Evolutionary conservation across 352 stramenopile genomes (phyloP).

Genomic region (Globisporangium ultimum): DNA sequence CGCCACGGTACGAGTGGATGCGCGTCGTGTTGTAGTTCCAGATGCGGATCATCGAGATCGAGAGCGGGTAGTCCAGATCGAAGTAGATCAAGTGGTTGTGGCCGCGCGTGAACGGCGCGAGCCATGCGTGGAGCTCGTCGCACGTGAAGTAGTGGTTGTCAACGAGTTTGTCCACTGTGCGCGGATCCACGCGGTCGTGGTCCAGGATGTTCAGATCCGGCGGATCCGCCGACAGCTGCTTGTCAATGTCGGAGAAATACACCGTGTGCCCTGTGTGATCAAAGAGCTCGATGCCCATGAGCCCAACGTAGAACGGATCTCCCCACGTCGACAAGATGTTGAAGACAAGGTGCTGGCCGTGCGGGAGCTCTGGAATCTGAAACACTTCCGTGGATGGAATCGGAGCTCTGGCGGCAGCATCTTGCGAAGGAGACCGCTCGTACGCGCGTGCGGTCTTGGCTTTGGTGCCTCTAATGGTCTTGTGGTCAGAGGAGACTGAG

Average conservation of each 20-base stretch:
- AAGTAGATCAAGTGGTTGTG: constrained; percentile 80
- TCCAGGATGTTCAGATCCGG: constrained; percentile 82
- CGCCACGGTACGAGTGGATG: constrained; percentile 73
- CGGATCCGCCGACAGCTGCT: constrained; percentile 73
- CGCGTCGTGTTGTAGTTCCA: constrained; percentile 89
- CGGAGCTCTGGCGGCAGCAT: background rate
- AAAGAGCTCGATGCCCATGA: constrained; percentile 89
- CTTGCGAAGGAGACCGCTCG: background rate
- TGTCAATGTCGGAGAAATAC: constrained; percentile 53
- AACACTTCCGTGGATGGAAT: constrained; percentile 35
- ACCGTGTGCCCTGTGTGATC: constrained; percentile 74
- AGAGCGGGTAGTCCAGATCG: constrained; percentile 72
- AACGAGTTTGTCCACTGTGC: constrained; percentile 88
- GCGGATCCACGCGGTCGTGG: constrained; percentile 66
- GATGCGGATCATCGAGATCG: constrained; percentile 81
- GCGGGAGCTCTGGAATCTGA: constrained; percentile 69
- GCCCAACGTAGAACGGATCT: constrained; percentile 89
- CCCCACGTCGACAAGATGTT: constrained; percentile 88
- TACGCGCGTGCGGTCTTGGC: background rate
- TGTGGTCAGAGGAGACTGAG: no score
- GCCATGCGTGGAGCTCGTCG: constrained; percentile 88
- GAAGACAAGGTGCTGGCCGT: constrained; percentile 66
- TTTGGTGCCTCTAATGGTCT: background rate
- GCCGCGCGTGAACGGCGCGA: constrained; percentile 76
- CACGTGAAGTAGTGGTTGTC: constrained; percentile 85